A percentile compares a stretch with the other conserved stretches of the same genome.
Evolutionary conservation across 2,329 filamentous ascomycete genomes (phyloP).

Genomic region (Trichophyton benhamiae): DNA sequence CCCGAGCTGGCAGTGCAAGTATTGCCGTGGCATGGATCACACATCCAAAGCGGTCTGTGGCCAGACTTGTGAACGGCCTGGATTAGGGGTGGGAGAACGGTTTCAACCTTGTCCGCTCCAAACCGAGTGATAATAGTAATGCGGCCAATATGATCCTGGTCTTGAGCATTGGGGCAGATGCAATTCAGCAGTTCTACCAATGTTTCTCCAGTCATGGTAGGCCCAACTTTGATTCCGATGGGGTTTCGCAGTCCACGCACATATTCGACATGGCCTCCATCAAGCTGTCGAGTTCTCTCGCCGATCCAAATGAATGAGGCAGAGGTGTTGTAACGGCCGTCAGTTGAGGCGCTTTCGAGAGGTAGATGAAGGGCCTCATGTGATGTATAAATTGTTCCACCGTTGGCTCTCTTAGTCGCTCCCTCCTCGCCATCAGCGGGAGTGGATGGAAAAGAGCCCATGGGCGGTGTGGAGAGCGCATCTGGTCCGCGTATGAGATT

Average conservation of each 20-base stretch:
- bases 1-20: neutral
- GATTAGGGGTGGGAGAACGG: neutral
- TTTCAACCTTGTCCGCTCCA: slow-evolving; percentile 1
- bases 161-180: neutral
- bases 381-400: neutral
- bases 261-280: neutral
- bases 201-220: neutral
- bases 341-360: neutral
- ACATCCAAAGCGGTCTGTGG: slow-evolving; percentile 4
- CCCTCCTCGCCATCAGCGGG: neutral
- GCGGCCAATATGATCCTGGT: neutral
- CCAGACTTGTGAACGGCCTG: slow-evolving; percentile 1
- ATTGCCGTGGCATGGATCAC: slow-evolving; percentile 4
- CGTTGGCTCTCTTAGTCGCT: neutral
- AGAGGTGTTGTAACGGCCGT: neutral
- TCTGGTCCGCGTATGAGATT: neutral
- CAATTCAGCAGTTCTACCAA: neutral
- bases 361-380: neutral
- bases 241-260: neutral
- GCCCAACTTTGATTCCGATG: neutral
- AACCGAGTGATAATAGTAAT: slow-evolving; percentile 4
- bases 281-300: neutral
- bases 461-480: neutral
- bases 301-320: neutral
- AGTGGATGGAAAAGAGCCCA: neutral